Conservation (phyloP, 805 yeast genomes). For the Millerozyma miso region DNA sequence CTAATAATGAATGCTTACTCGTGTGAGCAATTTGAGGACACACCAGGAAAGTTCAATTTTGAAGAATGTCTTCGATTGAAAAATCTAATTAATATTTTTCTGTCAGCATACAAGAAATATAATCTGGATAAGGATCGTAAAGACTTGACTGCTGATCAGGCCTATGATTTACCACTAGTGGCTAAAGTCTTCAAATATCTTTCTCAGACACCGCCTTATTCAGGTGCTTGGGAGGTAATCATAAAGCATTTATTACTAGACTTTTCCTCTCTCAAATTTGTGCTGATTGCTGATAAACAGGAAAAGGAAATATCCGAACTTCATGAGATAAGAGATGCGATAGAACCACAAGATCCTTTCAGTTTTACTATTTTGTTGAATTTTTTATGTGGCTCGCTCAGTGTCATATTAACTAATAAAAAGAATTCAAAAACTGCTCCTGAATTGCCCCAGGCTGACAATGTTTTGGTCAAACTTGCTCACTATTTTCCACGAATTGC, state of each 20-base stretch:
- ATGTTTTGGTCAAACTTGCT: conserved; percentile 19
- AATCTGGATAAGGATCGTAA: conserved; percentile 4
- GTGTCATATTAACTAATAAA: conserved; percentile 23
- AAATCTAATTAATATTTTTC: conserved; percentile 12
- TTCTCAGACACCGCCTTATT: conserved; percentile 29
- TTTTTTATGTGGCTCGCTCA: conserved; percentile 39
- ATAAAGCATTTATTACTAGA: conserved; percentile 43
- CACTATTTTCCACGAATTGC: conserved; percentile 16
- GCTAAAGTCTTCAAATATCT: conserved; percentile 27
- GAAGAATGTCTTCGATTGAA: conserved; percentile 18
- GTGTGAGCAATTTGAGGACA: conserved; percentile 20
- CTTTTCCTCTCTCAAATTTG: conserved; percentile 28
- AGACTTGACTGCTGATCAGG: conserved; percentile 8
- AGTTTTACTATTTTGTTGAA: conserved; percentile 26
- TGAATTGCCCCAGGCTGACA: conserved; percentile 8
- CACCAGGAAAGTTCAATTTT: conserved; percentile 15
- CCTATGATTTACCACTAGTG: background rate
- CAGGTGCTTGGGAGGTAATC: conserved; percentile 34
- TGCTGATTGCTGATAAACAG: conserved; percentile 7
- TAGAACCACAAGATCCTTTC: conserved; percentile 21
- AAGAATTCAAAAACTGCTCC: conserved; percentile 7
- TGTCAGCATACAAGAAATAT: conserved; percentile 8
- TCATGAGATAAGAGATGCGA: conserved; percentile 23
- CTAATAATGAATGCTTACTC: conserved; percentile 25
- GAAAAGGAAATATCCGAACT: conserved; percentile 17